Base-by-base conservation (phyloP, 2,329 filamentous ascomycete species). In the Akanthomyces muscarius region DNA sequence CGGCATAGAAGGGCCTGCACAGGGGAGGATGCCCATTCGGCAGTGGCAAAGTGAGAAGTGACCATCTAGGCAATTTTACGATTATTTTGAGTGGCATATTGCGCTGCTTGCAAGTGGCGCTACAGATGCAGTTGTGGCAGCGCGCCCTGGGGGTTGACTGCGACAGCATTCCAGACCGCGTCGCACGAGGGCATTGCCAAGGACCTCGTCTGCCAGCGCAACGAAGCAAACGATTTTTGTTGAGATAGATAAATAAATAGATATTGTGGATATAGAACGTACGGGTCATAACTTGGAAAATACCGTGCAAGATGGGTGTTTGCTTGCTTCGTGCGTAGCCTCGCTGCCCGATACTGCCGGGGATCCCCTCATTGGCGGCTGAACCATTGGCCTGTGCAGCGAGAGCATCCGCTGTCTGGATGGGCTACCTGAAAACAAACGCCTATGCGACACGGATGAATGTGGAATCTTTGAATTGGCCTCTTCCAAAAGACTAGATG, bases 311-410 rank as follows among this genome's bases (percentile, higher is more conserved):
- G 7, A 44, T 30, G 28, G 4, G 41, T 21, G 53, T 18, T 33
- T 44, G 6, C n/a, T 4, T 45, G 10, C 23, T 8, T 4, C 10
- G 23, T 33, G 6, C 48, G 25, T n/a, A 44, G 33, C 33, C 30
- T 56, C 41, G 54, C 54, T 33, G 54, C 54, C 54, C 54, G 21
- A 45, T 41, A 33, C 18, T 10, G 13, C 42, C 18, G 2, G 4
- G 41, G 38, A 55, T 55, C 53, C 53, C 38, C 53, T 56, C 41
- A 45, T 33, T 45, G 41, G 54, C 18, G 54, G 54, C 54, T 25
- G n/a, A 56, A 56, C 25, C 4, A 33, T 56, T 33, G 10, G 33
- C 7, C 25, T 56, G 16, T 33, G 41, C 54, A 45, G 41, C 8
- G 8, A 36, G 33, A 36, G 33, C 7, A 10, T 36, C 33, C 7